Evolutionary conservation across 2,329 filamentous ascomycete genomes (phyloP), one percentile per base, ranked within the genome.

Genomic region (Huntiella abstrusa): DNA sequence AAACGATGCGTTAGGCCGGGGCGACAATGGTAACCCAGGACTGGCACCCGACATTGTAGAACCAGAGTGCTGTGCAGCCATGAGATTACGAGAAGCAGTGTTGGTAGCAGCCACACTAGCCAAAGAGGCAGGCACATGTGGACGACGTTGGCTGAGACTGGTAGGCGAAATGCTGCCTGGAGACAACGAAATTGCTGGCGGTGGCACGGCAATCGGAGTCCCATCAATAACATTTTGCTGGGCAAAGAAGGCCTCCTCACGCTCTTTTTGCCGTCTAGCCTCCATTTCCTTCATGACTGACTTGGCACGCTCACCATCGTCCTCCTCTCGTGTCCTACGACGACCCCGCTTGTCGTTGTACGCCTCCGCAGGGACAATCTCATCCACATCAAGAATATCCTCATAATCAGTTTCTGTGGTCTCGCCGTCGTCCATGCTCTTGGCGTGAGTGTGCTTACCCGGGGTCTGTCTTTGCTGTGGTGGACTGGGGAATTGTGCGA

Each of bases 401-500:
- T 91, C 84, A 54, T 87, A 91, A 52, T 93, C 86, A 0, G 83
- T 87, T 50, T 84, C 83, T 0, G 79, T 78, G 33, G 76, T 72
- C 2, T 73, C 70, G 10, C 78, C 76, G n/a, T 79, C 74, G 5
- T 49, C 42, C 12, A 39, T 33, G 7, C 22, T 28, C 22, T 28
- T 28, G 22, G 22, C 22, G 4, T 28, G 22, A 10, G 3, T 10
- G 7, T 28, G 22, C 22, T 28, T 28, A 22, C 15, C 32, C 19
- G 35, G 34, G 7, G 37, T 39, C n/a, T 43, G 36, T 4, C 41
- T 42, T 59, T 93, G 95, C 50, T 87, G 74, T 43, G 80, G 77
- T 1, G 76, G 70, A 2, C 71, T 68, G 12, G 71, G 67, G 49
- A 76, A 77, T 50, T 69, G 66, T 7, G 62, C 58, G 4, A 68